phyloP scores from a whole-genome alignment of 371 early-diverging fungal genomes.

The Blakeslea trispora region DNA sequence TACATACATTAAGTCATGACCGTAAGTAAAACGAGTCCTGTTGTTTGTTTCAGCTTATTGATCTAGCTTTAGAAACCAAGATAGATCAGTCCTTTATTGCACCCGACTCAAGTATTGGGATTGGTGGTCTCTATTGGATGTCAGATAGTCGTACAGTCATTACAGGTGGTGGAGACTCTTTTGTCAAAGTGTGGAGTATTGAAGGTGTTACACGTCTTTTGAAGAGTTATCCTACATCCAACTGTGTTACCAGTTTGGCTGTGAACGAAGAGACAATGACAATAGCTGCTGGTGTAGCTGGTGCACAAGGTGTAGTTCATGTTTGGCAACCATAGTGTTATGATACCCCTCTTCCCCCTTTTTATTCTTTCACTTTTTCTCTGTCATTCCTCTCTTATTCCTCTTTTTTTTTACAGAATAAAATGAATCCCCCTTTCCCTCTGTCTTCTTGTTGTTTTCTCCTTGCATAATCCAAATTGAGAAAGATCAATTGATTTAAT shows the following conservation, averaged over 20 bases:
- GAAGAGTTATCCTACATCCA: constrained; percentile 31
- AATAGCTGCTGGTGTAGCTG: constrained; percentile 43
- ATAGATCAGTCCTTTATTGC: constrained; percentile 20
- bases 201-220: constrained; percentile 26
- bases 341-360: no score
- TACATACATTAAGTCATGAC: constrained; percentile 32
- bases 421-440: no score
- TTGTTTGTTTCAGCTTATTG: not conserved
- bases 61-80: constrained; percentile 3
- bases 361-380: no score
- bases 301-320: constrained; percentile 42
- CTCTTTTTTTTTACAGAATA: no score
- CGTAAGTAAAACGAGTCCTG: constrained; percentile 23
- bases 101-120: constrained; percentile 41
- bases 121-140: constrained; percentile 43
- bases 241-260: constrained; percentile 35
- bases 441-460: no score
- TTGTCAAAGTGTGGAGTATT: constrained; percentile 41
- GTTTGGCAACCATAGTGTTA: constrained; percentile 27
- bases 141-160: constrained; percentile 32
- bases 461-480: no score
- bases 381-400: no score
- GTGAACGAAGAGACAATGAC: constrained; percentile 40
- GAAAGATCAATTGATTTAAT: no score
- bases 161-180: constrained; percentile 48